Conservation (phyloP, 176 grass and related monocot species). For the Alopecurus myosuroides region DNA sequence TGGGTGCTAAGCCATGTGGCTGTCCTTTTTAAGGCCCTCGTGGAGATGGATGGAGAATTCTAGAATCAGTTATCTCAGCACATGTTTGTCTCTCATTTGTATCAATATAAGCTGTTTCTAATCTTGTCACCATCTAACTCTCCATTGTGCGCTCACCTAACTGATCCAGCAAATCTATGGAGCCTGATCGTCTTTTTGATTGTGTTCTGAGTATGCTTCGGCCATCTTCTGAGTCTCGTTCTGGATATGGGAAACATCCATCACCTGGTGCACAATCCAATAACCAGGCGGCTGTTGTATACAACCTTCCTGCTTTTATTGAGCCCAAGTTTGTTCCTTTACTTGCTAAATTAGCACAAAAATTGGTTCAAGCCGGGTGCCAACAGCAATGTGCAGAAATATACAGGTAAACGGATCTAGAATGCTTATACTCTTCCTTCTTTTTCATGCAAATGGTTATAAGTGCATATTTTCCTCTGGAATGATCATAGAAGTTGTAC, state of each 20-base stretch:
- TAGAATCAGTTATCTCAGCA: conserved; percentile 57
- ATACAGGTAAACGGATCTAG: conserved; percentile 54
- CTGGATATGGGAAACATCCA: conserved; percentile 55
- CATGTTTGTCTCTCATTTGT: conserved; percentile 49
- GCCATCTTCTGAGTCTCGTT: conserved; percentile 63
- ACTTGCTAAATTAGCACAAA: too few species aligned
- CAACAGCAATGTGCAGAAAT: too few species aligned
- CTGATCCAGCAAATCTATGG: conserved; percentile 69
- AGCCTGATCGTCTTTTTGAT: conserved; percentile 84
- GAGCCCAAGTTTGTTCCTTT: too few species aligned
- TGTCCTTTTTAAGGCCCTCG: conserved; percentile 68
- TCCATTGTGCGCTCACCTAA: background rate
- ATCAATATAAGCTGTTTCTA: conserved; percentile 7
- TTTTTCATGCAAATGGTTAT: background rate
- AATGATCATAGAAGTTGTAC: background rate
- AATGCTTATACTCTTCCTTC: background rate
- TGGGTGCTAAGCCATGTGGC: conserved; percentile 65
- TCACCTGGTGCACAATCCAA: too few species aligned
- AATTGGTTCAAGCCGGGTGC: too few species aligned
- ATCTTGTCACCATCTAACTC: background rate
- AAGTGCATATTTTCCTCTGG: too few species aligned
- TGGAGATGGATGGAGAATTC: conserved; percentile 79
- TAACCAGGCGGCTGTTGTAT: conserved; percentile 50
- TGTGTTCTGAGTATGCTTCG: conserved; percentile 75
- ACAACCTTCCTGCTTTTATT: too few species aligned